phyloP scores from a whole-genome alignment of 2,329 filamentous ascomycete genomes.

The Podosphaera fusca region DNA sequence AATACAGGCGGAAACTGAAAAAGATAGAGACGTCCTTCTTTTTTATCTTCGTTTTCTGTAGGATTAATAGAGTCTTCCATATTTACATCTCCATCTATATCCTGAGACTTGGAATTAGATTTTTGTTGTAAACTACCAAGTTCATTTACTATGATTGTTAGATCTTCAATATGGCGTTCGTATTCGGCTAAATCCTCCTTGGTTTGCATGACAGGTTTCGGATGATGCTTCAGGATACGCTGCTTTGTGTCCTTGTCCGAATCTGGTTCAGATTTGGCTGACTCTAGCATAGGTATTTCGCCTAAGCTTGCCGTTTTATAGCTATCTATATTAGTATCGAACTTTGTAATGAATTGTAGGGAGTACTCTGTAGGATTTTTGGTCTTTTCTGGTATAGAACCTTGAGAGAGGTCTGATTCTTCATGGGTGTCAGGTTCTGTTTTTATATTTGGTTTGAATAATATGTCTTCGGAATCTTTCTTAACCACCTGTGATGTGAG shows the following conservation, averaged over 20 bases:
- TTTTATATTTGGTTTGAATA: background rate
- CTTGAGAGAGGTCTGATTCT: no score
- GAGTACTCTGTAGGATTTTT: background rate
- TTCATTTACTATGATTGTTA: slow-evolving; percentile 23
- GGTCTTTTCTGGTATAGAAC: background rate
- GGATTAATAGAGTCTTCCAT: slow-evolving; percentile 7
- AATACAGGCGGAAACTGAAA: slow-evolving; percentile 42
- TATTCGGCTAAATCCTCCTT: slow-evolving; percentile 28
- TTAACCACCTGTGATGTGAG: background rate
- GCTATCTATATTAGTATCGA: background rate
- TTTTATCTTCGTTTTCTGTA: slow-evolving; percentile 6
- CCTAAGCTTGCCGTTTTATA: background rate
- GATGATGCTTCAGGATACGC: slow-evolving; percentile 4
- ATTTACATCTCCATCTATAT: slow-evolving; percentile 19
- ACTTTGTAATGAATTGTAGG: background rate
- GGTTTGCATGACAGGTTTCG: slow-evolving; percentile 24
- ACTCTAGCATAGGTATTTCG: background rate
- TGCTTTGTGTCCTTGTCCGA: slow-evolving; percentile 4
- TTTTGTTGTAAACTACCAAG: slow-evolving; percentile 19
- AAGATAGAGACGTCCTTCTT: slow-evolving; percentile 34
- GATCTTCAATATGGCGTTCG: slow-evolving; percentile 23
- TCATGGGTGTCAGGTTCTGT: background rate
- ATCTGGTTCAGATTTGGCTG: slow-evolving; percentile 2
- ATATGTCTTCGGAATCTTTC: background rate
- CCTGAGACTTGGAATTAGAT: slow-evolving; percentile 9